Evolutionary conservation across 192 early-diverging fungal genomes (phyloP).

Genomic region (Irineochytrium annulatum): DNA sequence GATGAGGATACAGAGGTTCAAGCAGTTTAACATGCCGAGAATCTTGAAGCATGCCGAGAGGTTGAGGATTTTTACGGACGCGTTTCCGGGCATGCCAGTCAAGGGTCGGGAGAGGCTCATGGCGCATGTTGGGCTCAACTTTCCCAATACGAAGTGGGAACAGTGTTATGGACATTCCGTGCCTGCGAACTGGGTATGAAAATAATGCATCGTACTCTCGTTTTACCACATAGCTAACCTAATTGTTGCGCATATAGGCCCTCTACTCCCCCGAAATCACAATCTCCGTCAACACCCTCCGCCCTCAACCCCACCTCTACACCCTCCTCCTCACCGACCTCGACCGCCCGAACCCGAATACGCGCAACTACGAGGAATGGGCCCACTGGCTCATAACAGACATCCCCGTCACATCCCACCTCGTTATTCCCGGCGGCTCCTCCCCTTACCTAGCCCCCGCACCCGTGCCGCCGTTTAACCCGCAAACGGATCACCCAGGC

Average conservation of each 20-base stretch:
- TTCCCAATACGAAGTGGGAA: conserved; percentile 43
- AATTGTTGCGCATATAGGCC: conserved; percentile 24
- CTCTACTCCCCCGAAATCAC: conserved; percentile 43
- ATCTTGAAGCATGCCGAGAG: conserved; percentile 24
- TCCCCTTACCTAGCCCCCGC: conserved; percentile 27
- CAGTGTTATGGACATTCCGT: conserved; percentile 38
- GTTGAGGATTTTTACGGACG: conserved; percentile 33
- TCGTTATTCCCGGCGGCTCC: conserved; percentile 35
- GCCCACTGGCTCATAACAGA: conserved; percentile 53
- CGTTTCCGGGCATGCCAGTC: conserved; percentile 21
- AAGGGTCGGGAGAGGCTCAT: conserved; percentile 11
- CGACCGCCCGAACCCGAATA: conserved; percentile 35
- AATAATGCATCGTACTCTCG: no score
- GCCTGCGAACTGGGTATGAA: conserved; percentile 32
- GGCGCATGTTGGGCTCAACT: conserved; percentile 45
- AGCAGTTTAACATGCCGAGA: conserved; percentile 19
- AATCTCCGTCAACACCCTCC: conserved; percentile 27
- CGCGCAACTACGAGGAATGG: conserved; percentile 44
- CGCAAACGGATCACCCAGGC: conserved; percentile 10
- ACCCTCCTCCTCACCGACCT: conserved; percentile 41
- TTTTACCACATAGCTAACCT: not conserved
- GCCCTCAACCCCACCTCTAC: conserved; percentile 20
- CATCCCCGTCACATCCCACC: conserved; percentile 36
- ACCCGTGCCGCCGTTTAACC: not conserved
- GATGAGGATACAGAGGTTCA: conserved; percentile 34